phyloP scores from a whole-genome alignment of 352 stramenopile species.

The Phytopythium sindhum region DNA sequence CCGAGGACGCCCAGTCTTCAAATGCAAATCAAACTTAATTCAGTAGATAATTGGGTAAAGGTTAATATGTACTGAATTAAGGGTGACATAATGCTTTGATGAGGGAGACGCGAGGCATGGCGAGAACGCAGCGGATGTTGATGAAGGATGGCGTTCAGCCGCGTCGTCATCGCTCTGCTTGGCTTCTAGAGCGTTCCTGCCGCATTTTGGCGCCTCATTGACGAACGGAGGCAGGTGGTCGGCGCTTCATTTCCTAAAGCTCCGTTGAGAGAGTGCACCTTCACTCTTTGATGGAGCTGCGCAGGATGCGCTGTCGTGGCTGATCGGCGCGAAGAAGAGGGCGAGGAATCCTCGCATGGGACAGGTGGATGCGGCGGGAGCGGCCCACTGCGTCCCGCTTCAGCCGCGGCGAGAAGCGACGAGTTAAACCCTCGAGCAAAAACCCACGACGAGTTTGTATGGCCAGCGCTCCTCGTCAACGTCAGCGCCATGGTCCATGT shows the following conservation, averaged over 20 bases:
- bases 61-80: background rate
- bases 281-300: background rate
- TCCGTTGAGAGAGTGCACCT: background rate
- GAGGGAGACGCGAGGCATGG: background rate
- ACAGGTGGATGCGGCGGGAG: background rate
- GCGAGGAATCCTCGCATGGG: background rate
- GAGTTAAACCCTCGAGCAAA: background rate
- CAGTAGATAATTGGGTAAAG: background rate
- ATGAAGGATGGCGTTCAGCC: background rate
- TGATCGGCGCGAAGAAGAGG: background rate
- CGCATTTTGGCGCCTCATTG: background rate
- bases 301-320: background rate
- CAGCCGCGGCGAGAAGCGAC: background rate
- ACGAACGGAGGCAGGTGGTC: background rate
- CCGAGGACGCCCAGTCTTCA: background rate
- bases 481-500: background rate
- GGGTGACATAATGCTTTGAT: background rate
- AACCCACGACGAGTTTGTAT: constrained; percentile 5
- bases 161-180: background rate
- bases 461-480: background rate
- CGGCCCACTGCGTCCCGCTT: constrained; percentile 3
- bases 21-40: background rate
- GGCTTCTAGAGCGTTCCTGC: background rate
- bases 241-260: background rate
- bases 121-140: background rate